Evolutionary conservation across 495 filamentous ascomycete genomes (phyloP).

Genomic region (Neurospora africana): DNA sequence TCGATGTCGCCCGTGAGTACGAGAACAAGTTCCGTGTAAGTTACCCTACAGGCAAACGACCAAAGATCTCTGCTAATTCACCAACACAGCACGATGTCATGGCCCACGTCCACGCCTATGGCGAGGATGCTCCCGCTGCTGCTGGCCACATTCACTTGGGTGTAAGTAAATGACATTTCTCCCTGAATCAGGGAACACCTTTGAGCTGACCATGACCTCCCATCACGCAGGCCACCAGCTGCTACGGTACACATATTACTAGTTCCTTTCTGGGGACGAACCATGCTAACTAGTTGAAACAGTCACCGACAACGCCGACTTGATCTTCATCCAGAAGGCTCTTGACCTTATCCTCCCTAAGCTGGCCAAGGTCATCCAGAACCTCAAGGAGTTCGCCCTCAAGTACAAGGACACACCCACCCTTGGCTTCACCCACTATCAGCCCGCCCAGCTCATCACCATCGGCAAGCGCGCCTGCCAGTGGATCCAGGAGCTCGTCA

Average conservation of each 20-base stretch:
- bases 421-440: slow-evolving; percentile 80
- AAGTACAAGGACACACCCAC: slow-evolving; percentile 56
- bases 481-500: slow-evolving; percentile 82
- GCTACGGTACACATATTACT: slow-evolving; percentile 22
- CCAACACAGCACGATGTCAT: slow-evolving; percentile 45
- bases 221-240: slow-evolving; percentile 15
- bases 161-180: slow-evolving; percentile 11
- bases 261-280: background rate
- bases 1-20: slow-evolving; percentile 63
- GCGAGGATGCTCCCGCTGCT: slow-evolving; percentile 67
- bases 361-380: slow-evolving; percentile 74
- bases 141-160: slow-evolving; percentile 81
- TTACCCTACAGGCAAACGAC: background rate
- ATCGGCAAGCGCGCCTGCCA: slow-evolving; percentile 65
- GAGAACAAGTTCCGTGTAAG: slow-evolving; percentile 38
- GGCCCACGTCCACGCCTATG: slow-evolving; percentile 49
- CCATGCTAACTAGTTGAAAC: background rate
- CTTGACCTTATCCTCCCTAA: slow-evolving; percentile 75
- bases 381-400: slow-evolving; percentile 65
- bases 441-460: slow-evolving; percentile 53
- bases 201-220: background rate
- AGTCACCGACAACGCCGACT: slow-evolving; percentile 77
- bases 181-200: slow-evolving; percentile 2
- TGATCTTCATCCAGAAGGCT: slow-evolving; percentile 68
- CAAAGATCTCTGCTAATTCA: background rate